phyloP scores from a whole-genome alignment of 306 rosid species.

The Rubus parviflorus region DNA sequence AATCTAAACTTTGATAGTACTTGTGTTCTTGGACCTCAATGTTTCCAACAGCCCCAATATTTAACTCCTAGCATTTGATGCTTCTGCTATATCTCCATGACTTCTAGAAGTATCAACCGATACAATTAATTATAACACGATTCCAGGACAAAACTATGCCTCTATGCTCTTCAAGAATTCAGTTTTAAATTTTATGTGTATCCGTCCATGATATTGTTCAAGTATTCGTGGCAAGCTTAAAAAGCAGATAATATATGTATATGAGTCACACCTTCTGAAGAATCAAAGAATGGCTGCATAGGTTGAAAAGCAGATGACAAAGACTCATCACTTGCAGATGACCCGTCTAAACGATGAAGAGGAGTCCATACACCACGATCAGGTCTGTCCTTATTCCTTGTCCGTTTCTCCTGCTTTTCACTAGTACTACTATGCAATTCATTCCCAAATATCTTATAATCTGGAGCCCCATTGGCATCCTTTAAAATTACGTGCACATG shows the following conservation, averaged over 20 bases:
- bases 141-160: conserved; percentile 5
- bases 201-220: background rate
- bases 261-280: conserved; percentile 47
- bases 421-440: conserved; percentile 39
- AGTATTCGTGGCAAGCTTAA: too few relatives aligned
- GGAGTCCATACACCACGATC: too few relatives aligned
- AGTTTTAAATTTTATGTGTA: background rate
- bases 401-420: conserved; percentile 54
- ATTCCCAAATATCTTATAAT: conserved; percentile 42
- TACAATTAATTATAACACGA: too few relatives aligned
- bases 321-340: too few relatives aligned
- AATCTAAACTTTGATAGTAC: too few relatives aligned
- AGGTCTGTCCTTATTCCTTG: conserved; percentile 56
- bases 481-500: conserved; percentile 54
- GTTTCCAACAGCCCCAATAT: background rate
- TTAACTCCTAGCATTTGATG: conserved; percentile 31
- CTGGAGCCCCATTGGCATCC: conserved; percentile 52
- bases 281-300: conserved; percentile 28
- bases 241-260: too few relatives aligned
- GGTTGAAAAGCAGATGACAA: too few relatives aligned
- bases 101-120: conserved; percentile 30
- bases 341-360: too few relatives aligned
- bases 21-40: background rate
- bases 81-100: conserved; percentile 38
- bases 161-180: conserved; percentile 1